Conservation (phyloP, 164 flowering plant species). For the Buxus sempervirens region DNA sequence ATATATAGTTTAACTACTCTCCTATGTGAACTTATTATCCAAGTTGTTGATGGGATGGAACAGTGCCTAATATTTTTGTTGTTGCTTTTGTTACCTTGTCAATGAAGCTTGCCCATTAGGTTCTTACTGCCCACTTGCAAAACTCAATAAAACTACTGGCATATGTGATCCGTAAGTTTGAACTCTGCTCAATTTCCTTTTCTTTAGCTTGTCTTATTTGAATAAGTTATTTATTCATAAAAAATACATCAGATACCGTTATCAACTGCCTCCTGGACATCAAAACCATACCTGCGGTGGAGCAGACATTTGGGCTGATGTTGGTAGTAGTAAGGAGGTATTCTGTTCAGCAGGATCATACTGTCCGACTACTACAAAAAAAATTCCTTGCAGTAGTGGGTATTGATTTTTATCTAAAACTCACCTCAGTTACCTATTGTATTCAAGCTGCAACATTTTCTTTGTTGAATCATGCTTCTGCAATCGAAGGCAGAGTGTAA, state of each 20-base stretch:
- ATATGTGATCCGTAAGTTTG: constrained; percentile 76
- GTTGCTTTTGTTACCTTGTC: constrained; percentile 8
- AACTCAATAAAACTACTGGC: constrained; percentile 59
- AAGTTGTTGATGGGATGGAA: background rate
- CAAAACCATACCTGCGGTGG: constrained; percentile 74
- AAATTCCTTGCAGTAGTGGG: constrained; percentile 59
- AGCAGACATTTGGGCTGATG: constrained; percentile 79
- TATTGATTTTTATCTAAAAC: constrained; percentile 31
- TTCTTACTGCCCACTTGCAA: constrained; percentile 68
- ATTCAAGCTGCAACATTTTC: background rate
- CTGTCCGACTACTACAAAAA: constrained; percentile 59
- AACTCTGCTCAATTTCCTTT: background rate
- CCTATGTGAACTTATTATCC: background rate
- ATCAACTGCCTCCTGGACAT: constrained; percentile 72
- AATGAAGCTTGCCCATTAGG: constrained; percentile 81
- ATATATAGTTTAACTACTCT: background rate
- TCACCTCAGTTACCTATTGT: background rate
- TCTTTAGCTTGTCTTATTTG: background rate
- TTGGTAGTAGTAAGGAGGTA: constrained; percentile 39
- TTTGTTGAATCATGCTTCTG: background rate
- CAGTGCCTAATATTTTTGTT: constrained; percentile 1
- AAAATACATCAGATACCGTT: constrained; percentile 49
- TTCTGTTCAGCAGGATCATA: constrained; percentile 79
- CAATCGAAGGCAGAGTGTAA: background rate
- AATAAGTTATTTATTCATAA: constrained; percentile 10